Evolutionary conservation across 371 early-diverging fungal species (phyloP).

Genomic region (Apophysomyces sp.): DNA sequence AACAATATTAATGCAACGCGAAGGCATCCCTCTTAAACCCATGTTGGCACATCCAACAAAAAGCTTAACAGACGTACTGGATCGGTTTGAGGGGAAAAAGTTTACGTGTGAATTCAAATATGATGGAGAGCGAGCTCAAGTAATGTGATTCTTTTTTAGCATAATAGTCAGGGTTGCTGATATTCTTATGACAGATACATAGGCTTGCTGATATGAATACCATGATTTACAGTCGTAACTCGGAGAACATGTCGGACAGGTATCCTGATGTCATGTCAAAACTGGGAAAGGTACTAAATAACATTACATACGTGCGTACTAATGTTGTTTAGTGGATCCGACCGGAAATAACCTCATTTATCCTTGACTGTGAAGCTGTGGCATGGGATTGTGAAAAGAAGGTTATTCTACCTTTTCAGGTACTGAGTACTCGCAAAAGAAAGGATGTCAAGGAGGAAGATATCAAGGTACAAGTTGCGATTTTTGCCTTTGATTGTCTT

Average conservation of each 20-base stretch:
- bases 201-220: slow-evolving; percentile 68
- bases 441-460: slow-evolving; percentile 92
- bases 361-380: slow-evolving; percentile 99
- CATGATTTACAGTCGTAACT: slow-evolving; percentile 96
- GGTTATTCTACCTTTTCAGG: slow-evolving; percentile 97
- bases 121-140: slow-evolving; percentile 99
- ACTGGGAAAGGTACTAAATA: slow-evolving; percentile 53
- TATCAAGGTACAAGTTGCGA: slow-evolving; percentile 93
- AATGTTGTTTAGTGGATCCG: slow-evolving; percentile 55
- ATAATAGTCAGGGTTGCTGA: background rate
- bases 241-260: slow-evolving; percentile 94
- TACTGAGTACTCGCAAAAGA: slow-evolving; percentile 97
- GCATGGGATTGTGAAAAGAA: slow-evolving; percentile 94
- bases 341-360: slow-evolving; percentile 77
- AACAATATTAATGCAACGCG: background rate
- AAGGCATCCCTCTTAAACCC: slow-evolving; percentile 96
- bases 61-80: slow-evolving; percentile 89
- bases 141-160: no score
- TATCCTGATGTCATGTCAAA: slow-evolving; percentile 92
- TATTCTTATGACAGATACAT: slow-evolving; percentile 66
- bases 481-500: slow-evolving; percentile 98
- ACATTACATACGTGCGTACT: background rate
- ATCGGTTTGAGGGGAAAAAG: slow-evolving; percentile 86
- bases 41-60: slow-evolving; percentile 99
- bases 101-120: slow-evolving; percentile 99